Conservation (phyloP, 345 rosid species). For the Bruguiera gymnorhiza region DNA sequence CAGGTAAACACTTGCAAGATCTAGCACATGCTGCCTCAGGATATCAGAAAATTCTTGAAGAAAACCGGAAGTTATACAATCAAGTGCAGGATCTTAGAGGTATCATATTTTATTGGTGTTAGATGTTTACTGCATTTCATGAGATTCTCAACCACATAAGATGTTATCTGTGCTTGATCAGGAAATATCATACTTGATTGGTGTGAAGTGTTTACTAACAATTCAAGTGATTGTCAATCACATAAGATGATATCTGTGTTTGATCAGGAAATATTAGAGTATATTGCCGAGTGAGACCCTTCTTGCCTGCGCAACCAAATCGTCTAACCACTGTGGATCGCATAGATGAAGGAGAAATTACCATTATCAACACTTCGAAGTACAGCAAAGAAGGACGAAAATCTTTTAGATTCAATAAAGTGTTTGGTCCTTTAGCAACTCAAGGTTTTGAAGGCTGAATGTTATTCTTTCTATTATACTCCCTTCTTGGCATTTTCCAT, state of each 20-base stretch:
- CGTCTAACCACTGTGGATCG: slow-evolving; percentile 26
- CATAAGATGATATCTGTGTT: not conserved
- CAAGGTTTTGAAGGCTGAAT: slow-evolving; percentile 22
- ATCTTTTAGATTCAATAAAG: slow-evolving; percentile 28
- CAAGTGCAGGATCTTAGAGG: slow-evolving; percentile 40
- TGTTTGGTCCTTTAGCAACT: slow-evolving; percentile 28
- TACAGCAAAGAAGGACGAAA: slow-evolving; percentile 33
- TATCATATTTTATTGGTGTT: not conserved
- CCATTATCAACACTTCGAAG: slow-evolving; percentile 27
- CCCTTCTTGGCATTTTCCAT: not conserved
- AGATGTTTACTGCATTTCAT: no score
- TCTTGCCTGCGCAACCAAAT: slow-evolving; percentile 29
- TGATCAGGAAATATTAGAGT: slow-evolving; percentile 33
- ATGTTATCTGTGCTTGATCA: no score
- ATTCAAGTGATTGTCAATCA: not conserved
- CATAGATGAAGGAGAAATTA: slow-evolving; percentile 28
- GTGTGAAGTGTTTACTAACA: not conserved
- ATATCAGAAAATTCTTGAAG: slow-evolving; percentile 32
- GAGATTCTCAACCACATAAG: no score
- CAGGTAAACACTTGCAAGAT: slow-evolving; percentile 28
- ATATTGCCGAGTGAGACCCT: slow-evolving; percentile 36
- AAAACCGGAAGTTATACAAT: slow-evolving; percentile 35
- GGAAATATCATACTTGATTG: no score
- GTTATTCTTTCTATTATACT: not conserved
- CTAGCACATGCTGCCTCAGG: slow-evolving; percentile 37